Conservation (phyloP, 768 basidiomycete species). For the Hericium erinaceus region DNA sequence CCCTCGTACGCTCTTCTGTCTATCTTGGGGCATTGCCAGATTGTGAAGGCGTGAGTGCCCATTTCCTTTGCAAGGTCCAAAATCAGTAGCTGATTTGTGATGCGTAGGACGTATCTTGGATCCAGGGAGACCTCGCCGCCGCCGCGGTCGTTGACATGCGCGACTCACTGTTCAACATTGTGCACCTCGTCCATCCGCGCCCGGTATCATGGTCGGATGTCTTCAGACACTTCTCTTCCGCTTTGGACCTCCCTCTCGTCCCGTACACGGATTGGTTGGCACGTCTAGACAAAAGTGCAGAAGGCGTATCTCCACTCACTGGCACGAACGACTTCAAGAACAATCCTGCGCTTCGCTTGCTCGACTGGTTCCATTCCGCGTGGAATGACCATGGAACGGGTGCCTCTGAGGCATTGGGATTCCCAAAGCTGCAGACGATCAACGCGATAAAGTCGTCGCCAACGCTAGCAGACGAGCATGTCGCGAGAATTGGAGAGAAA, state of each 20-base stretch:
- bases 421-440: not conserved
- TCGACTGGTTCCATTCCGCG: slow-evolving; percentile 6
- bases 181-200: slow-evolving; percentile 19
- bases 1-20: not conserved
- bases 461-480: not conserved
- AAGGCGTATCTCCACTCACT: not conserved
- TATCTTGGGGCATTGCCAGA: not conserved
- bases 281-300: not conserved
- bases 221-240: slow-evolving; percentile 4
- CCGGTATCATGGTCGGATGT: slow-evolving; percentile 13
- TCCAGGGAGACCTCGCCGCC: slow-evolving; percentile 18
- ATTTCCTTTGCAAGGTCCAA: not conserved
- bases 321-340: not conserved
- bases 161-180: slow-evolving; percentile 4
- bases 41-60: not conserved
- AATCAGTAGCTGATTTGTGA: not conserved
- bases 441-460: not conserved
- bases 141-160: slow-evolving; percentile 18
- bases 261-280: slow-evolving; percentile 21
- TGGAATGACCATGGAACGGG: not conserved
- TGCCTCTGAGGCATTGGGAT: not conserved
- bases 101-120: slow-evolving; percentile 13
- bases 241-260: slow-evolving; percentile 18
- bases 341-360: slow-evolving; percentile 12
- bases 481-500: not conserved